A percentile compares a stretch with the other conserved stretches of the same genome.
Evolutionary conservation across 2,329 filamentous ascomycete genomes (phyloP).

Genomic region (Monosporascus sp.): DNA sequence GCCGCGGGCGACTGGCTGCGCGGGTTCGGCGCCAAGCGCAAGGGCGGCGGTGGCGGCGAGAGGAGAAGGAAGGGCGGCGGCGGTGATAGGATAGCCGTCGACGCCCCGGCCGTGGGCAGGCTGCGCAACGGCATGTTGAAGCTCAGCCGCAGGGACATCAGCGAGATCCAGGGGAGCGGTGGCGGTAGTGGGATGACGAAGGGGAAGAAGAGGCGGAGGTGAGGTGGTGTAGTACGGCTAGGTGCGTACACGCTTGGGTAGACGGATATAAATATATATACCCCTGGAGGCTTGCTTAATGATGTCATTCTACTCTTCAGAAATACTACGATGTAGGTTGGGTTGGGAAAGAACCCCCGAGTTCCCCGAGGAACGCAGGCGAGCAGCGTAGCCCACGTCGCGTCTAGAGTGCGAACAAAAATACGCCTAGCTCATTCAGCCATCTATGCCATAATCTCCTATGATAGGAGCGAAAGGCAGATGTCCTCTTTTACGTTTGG

Average conservation of each 20-base stretch:
- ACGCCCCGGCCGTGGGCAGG: constrained; percentile 73
- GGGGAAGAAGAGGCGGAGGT: constrained; percentile 22
- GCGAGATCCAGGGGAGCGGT: constrained; percentile 18
- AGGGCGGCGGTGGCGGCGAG: constrained; percentile 24
- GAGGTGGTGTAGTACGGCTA: constrained; percentile 1
- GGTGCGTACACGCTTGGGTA: background rate
- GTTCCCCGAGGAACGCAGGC: too few species aligned
- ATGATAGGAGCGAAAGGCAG: too few species aligned
- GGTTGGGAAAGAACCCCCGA: too few species aligned
- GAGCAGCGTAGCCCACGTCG: too few species aligned
- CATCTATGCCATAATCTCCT: too few species aligned
- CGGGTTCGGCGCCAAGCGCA: constrained; percentile 13
- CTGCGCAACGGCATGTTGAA: constrained; percentile 70
- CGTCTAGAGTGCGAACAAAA: too few species aligned
- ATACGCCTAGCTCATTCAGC: too few species aligned
- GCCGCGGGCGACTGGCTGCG: constrained; percentile 23
- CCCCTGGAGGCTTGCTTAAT: too few species aligned
- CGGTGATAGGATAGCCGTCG: constrained; percentile 57
- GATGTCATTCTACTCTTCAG: too few species aligned
- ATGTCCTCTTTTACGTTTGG: too few species aligned
- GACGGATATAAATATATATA: too few species aligned
- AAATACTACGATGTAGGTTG: too few species aligned
- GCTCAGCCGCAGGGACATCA: constrained; percentile 72
- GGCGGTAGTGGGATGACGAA: constrained; percentile 1
- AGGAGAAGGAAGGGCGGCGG: constrained; percentile 27